Conservation (phyloP, 495 filamentous ascomycete genomes). For the Neurospora tetrasperma region DNA sequence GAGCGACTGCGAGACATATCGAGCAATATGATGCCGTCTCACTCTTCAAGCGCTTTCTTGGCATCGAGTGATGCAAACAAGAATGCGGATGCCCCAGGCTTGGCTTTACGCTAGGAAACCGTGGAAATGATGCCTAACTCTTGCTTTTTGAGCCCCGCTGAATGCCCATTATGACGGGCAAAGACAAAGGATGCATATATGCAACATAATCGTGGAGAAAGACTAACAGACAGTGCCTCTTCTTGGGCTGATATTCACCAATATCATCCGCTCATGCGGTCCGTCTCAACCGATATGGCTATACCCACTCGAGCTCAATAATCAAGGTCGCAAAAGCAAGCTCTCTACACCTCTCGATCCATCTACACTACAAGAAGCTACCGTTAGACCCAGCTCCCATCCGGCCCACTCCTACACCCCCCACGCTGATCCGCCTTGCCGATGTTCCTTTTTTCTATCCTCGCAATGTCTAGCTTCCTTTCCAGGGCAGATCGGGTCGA, state of each 20-base stretch:
- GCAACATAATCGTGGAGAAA: constrained; percentile 12
- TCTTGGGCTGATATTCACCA: constrained; percentile 12
- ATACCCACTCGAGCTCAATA: constrained; percentile 22
- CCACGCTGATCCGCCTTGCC: constrained; percentile 22
- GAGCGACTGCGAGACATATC: not conserved
- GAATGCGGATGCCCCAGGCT: not conserved
- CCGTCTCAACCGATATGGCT: constrained; percentile 35
- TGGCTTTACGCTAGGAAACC: constrained; percentile 7
- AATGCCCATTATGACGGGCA: not conserved
- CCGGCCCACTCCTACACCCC: constrained; percentile 11
- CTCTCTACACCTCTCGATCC: not conserved
- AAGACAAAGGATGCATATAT: constrained; percentile 9
- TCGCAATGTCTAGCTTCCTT: not conserved
- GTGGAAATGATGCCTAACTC: constrained; percentile 7
- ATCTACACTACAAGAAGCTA: constrained; percentile 13
- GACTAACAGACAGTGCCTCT: not conserved
- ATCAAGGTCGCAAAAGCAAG: constrained; percentile 6
- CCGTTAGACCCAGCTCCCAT: constrained; percentile 8
- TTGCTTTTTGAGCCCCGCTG: constrained; percentile 5
- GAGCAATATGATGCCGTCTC: not conserved
- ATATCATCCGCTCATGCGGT: constrained; percentile 31
- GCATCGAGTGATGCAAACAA: constrained; percentile 4
- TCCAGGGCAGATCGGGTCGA: constrained; percentile 1
- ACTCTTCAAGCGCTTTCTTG: constrained; percentile 2
- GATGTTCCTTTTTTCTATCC: constrained; percentile 15